Conservation (phyloP, 129 eudicot species). For the Mikania micrantha region DNA sequence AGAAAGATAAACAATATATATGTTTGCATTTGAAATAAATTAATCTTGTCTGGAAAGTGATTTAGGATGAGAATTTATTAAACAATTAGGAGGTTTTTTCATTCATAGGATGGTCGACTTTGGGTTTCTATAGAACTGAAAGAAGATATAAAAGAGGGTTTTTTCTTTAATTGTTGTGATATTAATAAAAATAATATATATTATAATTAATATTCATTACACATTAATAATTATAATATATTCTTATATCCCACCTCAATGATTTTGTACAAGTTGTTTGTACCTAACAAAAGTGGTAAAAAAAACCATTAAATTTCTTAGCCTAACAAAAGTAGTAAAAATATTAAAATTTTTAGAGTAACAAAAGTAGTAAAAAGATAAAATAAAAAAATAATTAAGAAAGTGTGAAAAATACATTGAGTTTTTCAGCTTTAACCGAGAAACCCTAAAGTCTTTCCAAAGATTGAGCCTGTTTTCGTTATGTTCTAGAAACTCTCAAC, state of each 20-base stretch:
- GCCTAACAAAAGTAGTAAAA: too few relatives aligned
- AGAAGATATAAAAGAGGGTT: background rate
- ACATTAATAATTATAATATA: background rate
- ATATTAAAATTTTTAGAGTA: background rate
- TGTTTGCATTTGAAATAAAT: too few relatives aligned
- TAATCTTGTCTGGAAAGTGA: background rate
- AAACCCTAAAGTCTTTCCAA: background rate
- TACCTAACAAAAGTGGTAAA: too few relatives aligned
- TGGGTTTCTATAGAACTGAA: background rate
- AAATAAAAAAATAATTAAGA: background rate
- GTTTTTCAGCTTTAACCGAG: background rate
- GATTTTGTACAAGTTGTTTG: background rate
- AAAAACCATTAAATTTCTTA: too few relatives aligned
- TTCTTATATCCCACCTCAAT: background rate
- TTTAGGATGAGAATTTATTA: background rate
- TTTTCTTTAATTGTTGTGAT: background rate
- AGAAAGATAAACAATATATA: too few relatives aligned
- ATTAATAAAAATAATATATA: background rate
- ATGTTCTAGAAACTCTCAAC: slow-evolving; percentile 35
- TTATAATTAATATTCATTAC: background rate
- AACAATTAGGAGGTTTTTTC: too few relatives aligned
- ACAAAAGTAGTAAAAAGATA: background rate
- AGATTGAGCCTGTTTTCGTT: background rate
- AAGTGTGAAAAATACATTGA: background rate
- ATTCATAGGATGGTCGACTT: background rate